phyloP scores from a whole-genome alignment of 805 yeast genomes.

The Metschnikowia kunwiensis region DNA sequence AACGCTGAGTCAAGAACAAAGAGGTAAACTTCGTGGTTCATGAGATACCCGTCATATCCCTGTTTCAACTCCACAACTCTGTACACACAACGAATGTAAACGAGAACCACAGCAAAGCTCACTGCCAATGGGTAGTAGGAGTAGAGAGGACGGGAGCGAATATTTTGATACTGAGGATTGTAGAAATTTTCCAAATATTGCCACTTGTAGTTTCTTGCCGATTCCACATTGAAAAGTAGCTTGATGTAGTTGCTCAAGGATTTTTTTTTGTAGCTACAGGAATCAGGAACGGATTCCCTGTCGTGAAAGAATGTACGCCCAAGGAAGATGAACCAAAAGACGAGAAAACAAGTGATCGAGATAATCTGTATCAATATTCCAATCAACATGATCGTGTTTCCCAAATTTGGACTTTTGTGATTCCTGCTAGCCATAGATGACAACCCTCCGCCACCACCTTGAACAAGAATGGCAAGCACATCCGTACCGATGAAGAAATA shows the following conservation, averaged over 20 bases:
- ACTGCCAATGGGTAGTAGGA: slow-evolving; percentile 34
- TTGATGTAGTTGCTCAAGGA: slow-evolving; percentile 25
- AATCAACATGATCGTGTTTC: slow-evolving; percentile 36
- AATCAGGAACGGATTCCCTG: slow-evolving; percentile 12
- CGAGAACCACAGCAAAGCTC: slow-evolving; percentile 30
- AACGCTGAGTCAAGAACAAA: slow-evolving; percentile 39
- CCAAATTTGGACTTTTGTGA: slow-evolving; percentile 26
- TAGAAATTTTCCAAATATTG: slow-evolving; percentile 29
- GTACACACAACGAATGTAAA: slow-evolving; percentile 38
- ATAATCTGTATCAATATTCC: slow-evolving; percentile 38
- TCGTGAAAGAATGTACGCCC: slow-evolving; percentile 31
- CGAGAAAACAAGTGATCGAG: slow-evolving; percentile 37
- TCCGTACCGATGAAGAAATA: slow-evolving; percentile 40
- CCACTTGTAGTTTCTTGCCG: slow-evolving; percentile 23
- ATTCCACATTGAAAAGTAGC: slow-evolving; percentile 26
- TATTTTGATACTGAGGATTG: slow-evolving; percentile 23
- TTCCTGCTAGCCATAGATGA: slow-evolving; percentile 27
- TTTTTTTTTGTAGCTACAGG: slow-evolving; percentile 10
- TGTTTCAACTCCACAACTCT: slow-evolving; percentile 41
- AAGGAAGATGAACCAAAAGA: slow-evolving; percentile 37
- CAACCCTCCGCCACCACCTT: slow-evolving; percentile 41
- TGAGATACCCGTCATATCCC: slow-evolving; percentile 38
- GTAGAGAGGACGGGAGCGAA: slow-evolving; percentile 27
- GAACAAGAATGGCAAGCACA: slow-evolving; percentile 35
- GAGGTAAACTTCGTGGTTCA: slow-evolving; percentile 34